Evolutionary conservation across 306 rosid genomes (phyloP).

Genomic region (Glycyrrhiza uralensis): DNA sequence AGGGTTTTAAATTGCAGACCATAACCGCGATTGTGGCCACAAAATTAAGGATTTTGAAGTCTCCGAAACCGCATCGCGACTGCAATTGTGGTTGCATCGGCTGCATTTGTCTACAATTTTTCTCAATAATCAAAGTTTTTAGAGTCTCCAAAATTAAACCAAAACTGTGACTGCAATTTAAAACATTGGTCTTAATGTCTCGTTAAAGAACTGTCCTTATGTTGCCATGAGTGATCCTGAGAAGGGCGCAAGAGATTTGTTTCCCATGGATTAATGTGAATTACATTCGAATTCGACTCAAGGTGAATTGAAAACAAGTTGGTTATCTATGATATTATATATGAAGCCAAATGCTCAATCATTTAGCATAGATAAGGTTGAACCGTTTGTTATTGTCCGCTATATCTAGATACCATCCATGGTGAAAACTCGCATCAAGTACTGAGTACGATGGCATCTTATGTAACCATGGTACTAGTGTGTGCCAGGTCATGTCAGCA

Average conservation of each 20-base stretch:
- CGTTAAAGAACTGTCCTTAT: neutral
- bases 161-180: too few relatives aligned
- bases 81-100: too few relatives aligned
- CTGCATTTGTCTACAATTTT: too few relatives aligned
- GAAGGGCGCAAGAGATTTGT: neutral
- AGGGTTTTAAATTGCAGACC: too few relatives aligned
- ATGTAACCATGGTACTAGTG: conserved; percentile 37
- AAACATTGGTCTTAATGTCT: too few relatives aligned
- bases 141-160: too few relatives aligned
- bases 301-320: neutral
- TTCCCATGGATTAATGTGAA: neutral
- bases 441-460: conserved; percentile 44
- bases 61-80: too few relatives aligned
- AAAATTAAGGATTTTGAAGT: too few relatives aligned
- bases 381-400: conserved; percentile 32
- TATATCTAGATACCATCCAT: conserved; percentile 35
- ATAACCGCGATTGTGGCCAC: too few relatives aligned
- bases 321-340: neutral
- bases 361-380: conserved; percentile 21
- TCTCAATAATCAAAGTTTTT: too few relatives aligned
- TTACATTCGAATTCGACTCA: too few relatives aligned
- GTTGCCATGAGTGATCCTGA: neutral
- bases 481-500: conserved; percentile 44
- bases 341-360: conserved; percentile 12
- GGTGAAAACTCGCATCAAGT: conserved; percentile 48